These are phyloP conservation scores for Calocera cornea DNA, from an alignment of 768 basidiomycete species.

Conservation along the genomic window DNA sequence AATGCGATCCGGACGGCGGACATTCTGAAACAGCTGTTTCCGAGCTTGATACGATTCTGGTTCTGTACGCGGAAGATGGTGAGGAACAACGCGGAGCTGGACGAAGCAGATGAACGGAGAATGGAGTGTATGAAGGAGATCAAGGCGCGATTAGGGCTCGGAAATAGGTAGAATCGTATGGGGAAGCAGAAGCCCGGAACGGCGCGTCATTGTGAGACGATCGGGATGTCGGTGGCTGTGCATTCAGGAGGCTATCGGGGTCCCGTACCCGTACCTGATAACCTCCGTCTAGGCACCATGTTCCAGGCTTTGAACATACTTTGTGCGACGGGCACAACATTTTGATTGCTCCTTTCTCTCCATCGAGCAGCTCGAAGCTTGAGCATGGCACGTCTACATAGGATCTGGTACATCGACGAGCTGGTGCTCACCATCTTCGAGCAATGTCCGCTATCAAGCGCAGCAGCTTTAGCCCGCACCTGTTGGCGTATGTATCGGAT, in stretches of 20 bases:
- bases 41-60: background rate
- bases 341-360: no score
- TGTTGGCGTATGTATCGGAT: background rate
- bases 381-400: background rate
- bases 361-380: no score
- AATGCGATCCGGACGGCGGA: background rate
- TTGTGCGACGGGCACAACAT: no score
- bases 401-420: background rate
- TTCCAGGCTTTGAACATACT: no score
- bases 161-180: background rate
- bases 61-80: background rate
- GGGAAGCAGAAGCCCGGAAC: no score
- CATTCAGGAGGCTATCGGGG: no score
- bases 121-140: background rate
- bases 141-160: background rate
- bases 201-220: no score
- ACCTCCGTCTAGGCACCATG: no score
- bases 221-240: no score
- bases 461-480: background rate
- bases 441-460: background rate
- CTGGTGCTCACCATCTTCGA: background rate
- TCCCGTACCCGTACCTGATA: no score
- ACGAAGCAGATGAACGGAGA: background rate
- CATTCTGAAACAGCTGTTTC: background rate
- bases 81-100: background rate